These are phyloP conservation scores for Malania oleifera DNA, from an alignment of 164 flowering plant genomes.

Conservation along the genomic window DNA sequence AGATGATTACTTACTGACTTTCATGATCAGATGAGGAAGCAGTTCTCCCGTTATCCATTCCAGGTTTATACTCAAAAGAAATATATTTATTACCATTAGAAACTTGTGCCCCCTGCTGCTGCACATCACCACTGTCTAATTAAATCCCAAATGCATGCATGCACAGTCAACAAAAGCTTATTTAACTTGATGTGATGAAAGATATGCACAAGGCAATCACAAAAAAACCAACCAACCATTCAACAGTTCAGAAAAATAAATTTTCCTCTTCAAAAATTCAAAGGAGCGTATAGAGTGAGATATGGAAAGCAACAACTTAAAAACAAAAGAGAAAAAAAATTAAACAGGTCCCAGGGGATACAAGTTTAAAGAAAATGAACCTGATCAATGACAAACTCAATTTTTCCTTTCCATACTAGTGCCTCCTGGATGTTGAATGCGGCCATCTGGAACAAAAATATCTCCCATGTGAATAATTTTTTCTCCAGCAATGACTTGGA, in stretches of 20 bases:
- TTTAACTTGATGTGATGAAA: background rate
- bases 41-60: constrained; percentile 66
- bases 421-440: constrained; percentile 99
- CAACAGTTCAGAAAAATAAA: background rate
- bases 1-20: constrained; percentile 76
- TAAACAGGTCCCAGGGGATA: background rate
- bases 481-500: background rate
- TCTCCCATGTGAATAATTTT: background rate
- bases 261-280: background rate
- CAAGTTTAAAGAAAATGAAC: constrained; percentile 27
- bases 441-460: constrained; percentile 69
- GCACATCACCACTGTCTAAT: constrained; percentile 20
- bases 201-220: background rate
- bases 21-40: constrained; percentile 94
- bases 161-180: background rate
- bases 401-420: constrained; percentile 89
- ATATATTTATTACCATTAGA: constrained; percentile 71
- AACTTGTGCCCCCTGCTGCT: constrained; percentile 77
- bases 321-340: too few relatives aligned
- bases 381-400: constrained; percentile 91
- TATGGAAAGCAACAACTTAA: background rate
- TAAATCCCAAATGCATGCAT: background rate
- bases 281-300: too few relatives aligned
- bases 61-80: constrained; percentile 85
- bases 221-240: background rate